Conservation (phyloP, 2,329 filamentous ascomycete genomes). For the Coniochaeta hoffmannii region DNA sequence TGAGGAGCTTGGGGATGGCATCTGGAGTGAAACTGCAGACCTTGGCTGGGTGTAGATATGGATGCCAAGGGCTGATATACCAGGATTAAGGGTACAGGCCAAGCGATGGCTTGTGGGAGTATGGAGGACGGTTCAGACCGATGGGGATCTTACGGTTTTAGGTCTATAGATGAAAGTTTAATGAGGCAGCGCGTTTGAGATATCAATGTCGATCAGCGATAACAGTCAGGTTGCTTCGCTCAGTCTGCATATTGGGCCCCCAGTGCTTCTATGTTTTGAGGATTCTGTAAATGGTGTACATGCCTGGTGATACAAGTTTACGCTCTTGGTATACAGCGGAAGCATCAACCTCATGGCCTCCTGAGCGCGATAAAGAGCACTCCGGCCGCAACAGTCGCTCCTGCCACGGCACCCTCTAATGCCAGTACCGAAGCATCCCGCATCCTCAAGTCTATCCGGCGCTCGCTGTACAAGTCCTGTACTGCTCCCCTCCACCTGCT, state of each 20-base stretch:
- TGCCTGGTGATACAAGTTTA: neutral
- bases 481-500: conserved; percentile 39
- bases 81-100: neutral
- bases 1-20: neutral
- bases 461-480: conserved; percentile 58
- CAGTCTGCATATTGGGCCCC: neutral
- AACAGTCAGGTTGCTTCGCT: neutral
- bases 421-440: conserved; percentile 63
- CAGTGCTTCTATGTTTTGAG: neutral
- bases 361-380: conserved; percentile 42
- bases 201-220: neutral
- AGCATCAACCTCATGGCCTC: conserved; percentile 16
- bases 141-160: neutral
- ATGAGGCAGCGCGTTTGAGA: neutral
- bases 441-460: conserved; percentile 55
- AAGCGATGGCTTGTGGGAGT: neutral
- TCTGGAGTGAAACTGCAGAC: neutral
- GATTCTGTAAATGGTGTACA: neutral
- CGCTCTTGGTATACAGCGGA: neutral
- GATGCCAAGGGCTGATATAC: neutral
- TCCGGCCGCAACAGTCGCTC: conserved; percentile 52
- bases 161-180: neutral
- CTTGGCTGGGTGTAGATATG: neutral
- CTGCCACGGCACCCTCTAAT: conserved; percentile 58
- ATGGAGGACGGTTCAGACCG: neutral